phyloP scores from a whole-genome alignment of 768 basidiomycete species.

The Zangia roseola region DNA sequence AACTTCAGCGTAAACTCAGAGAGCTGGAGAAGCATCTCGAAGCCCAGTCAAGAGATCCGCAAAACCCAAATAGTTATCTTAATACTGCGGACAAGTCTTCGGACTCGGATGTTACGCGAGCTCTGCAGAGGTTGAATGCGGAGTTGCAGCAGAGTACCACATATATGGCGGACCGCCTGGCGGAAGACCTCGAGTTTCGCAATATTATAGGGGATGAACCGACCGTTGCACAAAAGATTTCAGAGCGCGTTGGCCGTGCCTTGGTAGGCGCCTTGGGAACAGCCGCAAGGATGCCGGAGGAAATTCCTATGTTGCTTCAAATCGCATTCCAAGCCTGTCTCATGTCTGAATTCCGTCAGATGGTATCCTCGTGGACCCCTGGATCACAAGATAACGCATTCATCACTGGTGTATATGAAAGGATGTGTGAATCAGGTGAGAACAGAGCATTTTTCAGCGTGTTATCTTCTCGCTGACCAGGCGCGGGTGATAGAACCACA shows the following conservation, averaged over 20 bases:
- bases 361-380: conserved; percentile 6
- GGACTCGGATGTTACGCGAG: conserved; percentile 7
- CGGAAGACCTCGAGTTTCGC: background rate
- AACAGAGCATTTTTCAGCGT: no score
- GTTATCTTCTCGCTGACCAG: background rate
- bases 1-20: conserved; percentile 7
- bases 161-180: conserved; percentile 9
- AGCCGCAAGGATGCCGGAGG: background rate
- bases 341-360: background rate
- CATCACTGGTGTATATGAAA: conserved; percentile 8
- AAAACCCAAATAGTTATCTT: conserved; percentile 4
- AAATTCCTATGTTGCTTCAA: conserved; percentile 10
- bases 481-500: conserved; percentile 9
- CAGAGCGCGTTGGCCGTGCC: background rate
- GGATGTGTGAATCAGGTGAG: conserved; percentile 9
- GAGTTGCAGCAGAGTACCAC: conserved; percentile 9
- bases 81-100: conserved; percentile 10
- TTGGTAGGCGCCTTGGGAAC: conserved; percentile 1
- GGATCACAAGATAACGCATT: conserved; percentile 4
- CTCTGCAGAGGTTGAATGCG: conserved; percentile 9
- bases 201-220: background rate
- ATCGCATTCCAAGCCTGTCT: conserved; percentile 10
- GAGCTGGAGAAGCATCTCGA: conserved; percentile 8
- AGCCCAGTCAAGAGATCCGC: conserved; percentile 11
- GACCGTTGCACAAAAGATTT: background rate